A percentile compares a stretch with the other conserved stretches of the same genome.
These are phyloP conservation scores for Pterocarpus santalinus DNA, from an alignment of 306 rosid species.

Conservation along the genomic window DNA sequence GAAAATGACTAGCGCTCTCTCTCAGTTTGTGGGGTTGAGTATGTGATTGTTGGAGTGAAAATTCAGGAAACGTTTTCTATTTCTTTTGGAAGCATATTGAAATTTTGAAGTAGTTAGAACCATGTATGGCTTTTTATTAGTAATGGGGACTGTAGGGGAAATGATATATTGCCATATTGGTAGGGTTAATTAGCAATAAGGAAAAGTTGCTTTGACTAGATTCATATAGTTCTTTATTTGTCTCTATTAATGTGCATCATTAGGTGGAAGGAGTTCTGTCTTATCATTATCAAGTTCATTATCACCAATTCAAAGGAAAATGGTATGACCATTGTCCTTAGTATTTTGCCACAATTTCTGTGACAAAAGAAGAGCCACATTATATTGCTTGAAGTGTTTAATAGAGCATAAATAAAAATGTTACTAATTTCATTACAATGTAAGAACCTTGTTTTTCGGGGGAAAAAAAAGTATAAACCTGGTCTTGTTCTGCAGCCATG, in stretches of 20 bases:
- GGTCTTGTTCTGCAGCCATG: neutral
- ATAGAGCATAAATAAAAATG: neutral
- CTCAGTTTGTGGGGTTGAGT: conserved; percentile 57
- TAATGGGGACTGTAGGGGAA: conserved; percentile 23
- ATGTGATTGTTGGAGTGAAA: conserved; percentile 80
- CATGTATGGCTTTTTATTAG: conserved; percentile 25
- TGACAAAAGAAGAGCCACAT: too few species aligned
- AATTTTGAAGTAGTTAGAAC: conserved; percentile 31
- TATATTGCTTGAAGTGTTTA: too few species aligned
- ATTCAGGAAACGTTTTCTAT: conserved; percentile 64
- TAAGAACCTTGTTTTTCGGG: neutral
- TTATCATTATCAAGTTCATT: conserved; percentile 39
- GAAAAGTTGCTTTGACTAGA: conserved; percentile 46
- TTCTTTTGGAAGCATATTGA: conserved; percentile 40
- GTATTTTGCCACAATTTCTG: too few species aligned
- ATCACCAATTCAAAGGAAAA: neutral
- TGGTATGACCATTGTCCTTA: neutral
- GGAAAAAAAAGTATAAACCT: neutral
- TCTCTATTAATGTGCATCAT: conserved; percentile 22
- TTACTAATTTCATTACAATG: neutral
- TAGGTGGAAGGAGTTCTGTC: conserved; percentile 42
- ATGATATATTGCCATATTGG: neutral
- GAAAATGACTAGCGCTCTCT: conserved; percentile 72
- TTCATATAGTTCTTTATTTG: conserved; percentile 40
- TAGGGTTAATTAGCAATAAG: conserved; percentile 42